Base-by-base conservation (phyloP, 345 rosid species). In the Atalantia buxifolia region DNA sequence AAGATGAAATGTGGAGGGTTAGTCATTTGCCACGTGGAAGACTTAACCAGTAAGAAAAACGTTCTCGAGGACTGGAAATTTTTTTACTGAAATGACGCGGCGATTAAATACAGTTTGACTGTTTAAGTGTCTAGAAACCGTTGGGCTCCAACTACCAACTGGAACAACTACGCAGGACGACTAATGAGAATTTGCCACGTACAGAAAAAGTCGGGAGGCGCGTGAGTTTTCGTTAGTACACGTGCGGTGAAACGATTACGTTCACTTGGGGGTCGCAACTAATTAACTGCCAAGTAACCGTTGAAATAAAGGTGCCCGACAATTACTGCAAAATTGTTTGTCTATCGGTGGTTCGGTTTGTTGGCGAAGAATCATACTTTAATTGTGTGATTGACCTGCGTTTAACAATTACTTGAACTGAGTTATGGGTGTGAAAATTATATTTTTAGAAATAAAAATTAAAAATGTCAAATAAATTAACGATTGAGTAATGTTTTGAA, bases 41-140 rank as follows among this genome's bases (percentile, higher is more conserved):
- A 36, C 83, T 59, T 72, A 33, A 6, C 19, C 1, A 1, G 59
- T 7, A 81, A 77, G 80, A 57, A 24, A 36, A 76, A 19, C 6
- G 21, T 7, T 21, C 1, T 64, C 1, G 7, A 25, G 35, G 45
- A 19, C 21, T 7, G n/a, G 7, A 3, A 45, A 45, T 0, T 45
- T 45, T 45, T 45, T 45, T 3, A 45, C 13, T 13, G 18, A 10
- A 42, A 12, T 12, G 16, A 10, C 2, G 30, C 0, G 12, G 16
- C 33, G 42, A 9, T 6, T 6, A 9, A 4, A 19, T 38, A 53
- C 0, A 40, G 13, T 9, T 27, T 7, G 16, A 45, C 8, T 9
- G 3, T 9, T 27, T 7, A 9, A 45, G 31, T 21, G 48, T 63
- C 69, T 63, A 63, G 60, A 40, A 63, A 21, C 78, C 13, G 48